These are phyloP conservation scores for Chaetomidium leptoderma DNA, from an alignment of 495 filamentous ascomycete species.

Conservation along the genomic window DNA sequence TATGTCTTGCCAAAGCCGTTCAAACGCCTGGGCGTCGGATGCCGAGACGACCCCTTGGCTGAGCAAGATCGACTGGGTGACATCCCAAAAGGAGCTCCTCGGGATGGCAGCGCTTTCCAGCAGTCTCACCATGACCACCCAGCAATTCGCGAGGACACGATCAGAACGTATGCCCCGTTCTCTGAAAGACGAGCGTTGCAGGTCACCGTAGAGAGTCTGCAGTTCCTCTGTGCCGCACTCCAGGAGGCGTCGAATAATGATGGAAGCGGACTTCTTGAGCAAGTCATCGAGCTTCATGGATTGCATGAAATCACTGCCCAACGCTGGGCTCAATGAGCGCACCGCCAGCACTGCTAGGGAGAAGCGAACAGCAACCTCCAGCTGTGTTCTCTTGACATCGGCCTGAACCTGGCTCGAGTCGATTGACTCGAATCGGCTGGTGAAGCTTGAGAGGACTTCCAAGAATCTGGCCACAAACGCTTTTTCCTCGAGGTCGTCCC, in stretches of 20 bases:
- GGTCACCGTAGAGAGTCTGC: slow-evolving; percentile 58
- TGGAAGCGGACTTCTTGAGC: slow-evolving; percentile 36
- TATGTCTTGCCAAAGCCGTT: slow-evolving; percentile 66
- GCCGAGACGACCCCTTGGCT: slow-evolving; percentile 27
- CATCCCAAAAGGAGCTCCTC: slow-evolving; percentile 54
- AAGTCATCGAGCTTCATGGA: slow-evolving; percentile 42
- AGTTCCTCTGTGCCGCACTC: slow-evolving; percentile 50
- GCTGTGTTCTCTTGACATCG: slow-evolving; percentile 8
- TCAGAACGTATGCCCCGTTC: slow-evolving; percentile 65
- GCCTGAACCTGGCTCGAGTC: slow-evolving; percentile 12
- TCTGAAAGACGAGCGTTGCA: slow-evolving; percentile 48
- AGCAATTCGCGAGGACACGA: slow-evolving; percentile 55
- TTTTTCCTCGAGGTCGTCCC: slow-evolving; percentile 26
- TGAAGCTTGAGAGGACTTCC: slow-evolving; percentile 43
- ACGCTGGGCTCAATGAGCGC: slow-evolving; percentile 32
- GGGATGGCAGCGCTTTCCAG: slow-evolving; percentile 47
- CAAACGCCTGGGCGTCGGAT: slow-evolving; percentile 54
- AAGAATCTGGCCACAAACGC: slow-evolving; percentile 43
- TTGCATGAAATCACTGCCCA: slow-evolving; percentile 26
- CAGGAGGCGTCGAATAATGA: slow-evolving; percentile 42
- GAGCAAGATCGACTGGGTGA: slow-evolving; percentile 48
- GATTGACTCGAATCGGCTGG: slow-evolving; percentile 31
- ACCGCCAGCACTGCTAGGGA: slow-evolving; percentile 23
- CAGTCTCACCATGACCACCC: slow-evolving; percentile 62
- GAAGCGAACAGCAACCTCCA: slow-evolving; percentile 21